A percentile compares a stretch with the other conserved stretches of the same genome.
Conservation (phyloP, 1,284 basidiomycete genomes). For the Ganoderma sinense region DNA sequence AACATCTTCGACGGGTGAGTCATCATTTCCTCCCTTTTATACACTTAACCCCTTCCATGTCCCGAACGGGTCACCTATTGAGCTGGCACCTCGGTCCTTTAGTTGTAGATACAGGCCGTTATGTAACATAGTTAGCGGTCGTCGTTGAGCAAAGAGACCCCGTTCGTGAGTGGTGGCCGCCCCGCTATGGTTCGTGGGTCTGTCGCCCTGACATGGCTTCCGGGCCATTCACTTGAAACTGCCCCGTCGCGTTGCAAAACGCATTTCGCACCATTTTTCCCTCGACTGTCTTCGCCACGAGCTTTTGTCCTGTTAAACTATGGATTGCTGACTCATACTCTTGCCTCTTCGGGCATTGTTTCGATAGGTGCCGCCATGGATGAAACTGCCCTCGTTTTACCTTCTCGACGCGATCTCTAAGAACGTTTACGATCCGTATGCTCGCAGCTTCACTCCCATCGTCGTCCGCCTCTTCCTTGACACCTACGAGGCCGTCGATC, state of each 20-base stretch:
- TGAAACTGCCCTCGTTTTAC: conserved; percentile 95
- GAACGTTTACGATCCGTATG: conserved; percentile 92
- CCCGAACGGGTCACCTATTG: background rate
- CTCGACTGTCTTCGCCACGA: conserved; percentile 37
- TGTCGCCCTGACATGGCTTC: conserved; percentile 8
- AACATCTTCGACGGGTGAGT: conserved; percentile 91
- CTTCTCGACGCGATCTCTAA: conserved; percentile 97
- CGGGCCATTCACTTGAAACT: conserved; percentile 22
- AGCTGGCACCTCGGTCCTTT: background rate
- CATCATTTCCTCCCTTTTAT: conserved; percentile 20
- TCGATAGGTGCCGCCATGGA: conserved; percentile 84
- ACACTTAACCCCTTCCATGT: background rate
- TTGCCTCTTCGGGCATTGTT: conserved; percentile 42
- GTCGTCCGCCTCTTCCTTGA: conserved; percentile 84
- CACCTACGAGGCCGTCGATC: conserved; percentile 87
- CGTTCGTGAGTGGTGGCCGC: conserved; percentile 18
- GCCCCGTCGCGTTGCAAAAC: conserved; percentile 20
- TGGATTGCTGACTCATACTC: conserved; percentile 71
- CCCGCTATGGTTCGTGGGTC: conserved; percentile 2
- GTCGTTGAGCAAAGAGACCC: conserved; percentile 37
- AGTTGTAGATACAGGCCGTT: background rate
- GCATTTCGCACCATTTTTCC: conserved; percentile 3
- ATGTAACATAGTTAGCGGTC: conserved; percentile 35
- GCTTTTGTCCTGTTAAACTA: conserved; percentile 34
- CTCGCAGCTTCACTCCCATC: conserved; percentile 79